Base-by-base conservation (phyloP, 192 early-diverging fungal species). In the Gigaspora rosea region DNA sequence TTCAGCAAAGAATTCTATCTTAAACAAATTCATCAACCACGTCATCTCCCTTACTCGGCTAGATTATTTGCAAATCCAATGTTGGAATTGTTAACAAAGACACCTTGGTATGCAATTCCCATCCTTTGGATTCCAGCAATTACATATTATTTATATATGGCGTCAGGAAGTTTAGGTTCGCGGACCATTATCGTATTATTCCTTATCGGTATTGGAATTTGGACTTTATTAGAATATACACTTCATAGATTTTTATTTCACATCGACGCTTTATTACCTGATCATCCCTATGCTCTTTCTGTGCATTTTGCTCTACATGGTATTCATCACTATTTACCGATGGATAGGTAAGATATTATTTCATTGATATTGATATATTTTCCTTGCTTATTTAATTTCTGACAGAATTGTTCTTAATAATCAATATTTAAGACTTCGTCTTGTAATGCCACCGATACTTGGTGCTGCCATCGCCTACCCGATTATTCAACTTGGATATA, bases 401-500 rank as follows among this genome's bases (percentile, higher is more conserved):
- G 36, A 35, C 15, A 32, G 12, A 18, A 36, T 58, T 18, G 11
- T 8, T 47, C 27, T 16, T 9, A 47, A 13, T 22, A 4, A 13
- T 49, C 10, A 49, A 68, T 50, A 47, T 49, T 13, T 68, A 78
- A 93, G 92, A 80, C 78, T 96, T 84, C 91, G 97, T 11, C 90
- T 98, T n/a, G 97, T 98, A 8, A 96, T 97, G 94, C 97, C 97
- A 13, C 95, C 97, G 27, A 94, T 90, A 22, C 89, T 98, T 46
- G 91, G 85, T 0, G 78, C 93, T 47, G 80, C 85, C 11, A 84
- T 98, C n/a, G 87, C 90, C 3, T 71, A 82, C 63, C 92, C 90
- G 65, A 80, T 94, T 58, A 76, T 92, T 75, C 78, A 72, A 35
- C 46, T 83, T 76, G 77, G 83, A 78, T 85, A 85, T 71, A 51